Evolutionary conservation across 495 filamentous ascomycete genomes (phyloP), one percentile per base, ranked within the genome.

Genomic region (Astrocystis sublimbata): DNA sequence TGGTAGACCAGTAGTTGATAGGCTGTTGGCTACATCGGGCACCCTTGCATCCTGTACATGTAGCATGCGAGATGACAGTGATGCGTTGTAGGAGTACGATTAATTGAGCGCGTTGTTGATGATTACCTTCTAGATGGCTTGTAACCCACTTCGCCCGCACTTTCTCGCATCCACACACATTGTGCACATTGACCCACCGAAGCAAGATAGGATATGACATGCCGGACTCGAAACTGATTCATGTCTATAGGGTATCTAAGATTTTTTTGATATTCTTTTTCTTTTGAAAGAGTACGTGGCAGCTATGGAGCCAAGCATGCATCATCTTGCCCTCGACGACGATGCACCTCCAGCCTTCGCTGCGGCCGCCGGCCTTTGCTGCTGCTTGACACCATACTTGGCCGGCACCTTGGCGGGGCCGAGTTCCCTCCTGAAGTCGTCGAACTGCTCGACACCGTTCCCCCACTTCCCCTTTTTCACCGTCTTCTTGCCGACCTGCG

Each of bases 381-480:
- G 35, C 33, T 56, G 60, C 42, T 62, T 62, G 30, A 57, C 51
- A 19, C 61, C 52, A 31, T 63, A 65, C 38, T 58, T 69, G 28
- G 68, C 68, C 15, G 65, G 65, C 9, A 89, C 50, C 60, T 80
- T 78, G 30, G 93, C 92, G 30, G 89, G 87, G 1, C 93, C 93
- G 24, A 98, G 73, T 21, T 84, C 91, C 61, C 85, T 85, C 42
- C 93, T 79, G 56, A 99, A 83, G 77, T 97, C 94, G 72, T 99
- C 94, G 58, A 98, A 80, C 81, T 97, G 89, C 69, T 86, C 86
- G 58, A 97, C 81, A 1, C 94, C 94, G 63, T 83, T 91, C 64
- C 87, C 86, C 68, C 89, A 86, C 65, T 88, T 89, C 10, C 91
- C 90, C 72, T 92, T 92, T 81, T 90, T 93, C 24, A 93, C 82